A percentile compares a stretch with the other conserved stretches of the same genome.
Evolutionary conservation across 2,329 filamentous ascomycete genomes (phyloP).

Genomic region (Trichoderma breve): DNA sequence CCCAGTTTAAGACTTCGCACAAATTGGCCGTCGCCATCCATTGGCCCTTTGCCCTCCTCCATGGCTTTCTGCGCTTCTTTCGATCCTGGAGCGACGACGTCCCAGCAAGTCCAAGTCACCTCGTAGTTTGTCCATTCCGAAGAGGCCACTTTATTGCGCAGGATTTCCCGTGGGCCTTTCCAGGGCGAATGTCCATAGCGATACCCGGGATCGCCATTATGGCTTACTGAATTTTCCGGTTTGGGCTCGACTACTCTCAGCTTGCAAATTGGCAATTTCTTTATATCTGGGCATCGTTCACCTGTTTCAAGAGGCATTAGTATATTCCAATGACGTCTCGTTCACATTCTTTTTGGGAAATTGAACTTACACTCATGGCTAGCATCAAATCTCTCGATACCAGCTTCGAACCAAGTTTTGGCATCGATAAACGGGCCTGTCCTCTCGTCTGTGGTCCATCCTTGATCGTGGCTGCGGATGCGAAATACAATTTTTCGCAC

Average conservation of each 20-base stretch:
- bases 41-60: slow-evolving; percentile 47
- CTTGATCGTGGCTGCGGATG: slow-evolving; percentile 57
- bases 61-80: slow-evolving; percentile 38
- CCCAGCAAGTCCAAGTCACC: slow-evolving; percentile 54
- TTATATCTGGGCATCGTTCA: neutral
- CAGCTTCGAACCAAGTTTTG: slow-evolving; percentile 64
- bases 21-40: slow-evolving; percentile 53
- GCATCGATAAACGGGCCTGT: slow-evolving; percentile 39
- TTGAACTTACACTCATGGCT: slow-evolving; percentile 14
- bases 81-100: slow-evolving; percentile 46
- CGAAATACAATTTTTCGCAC: slow-evolving; percentile 63
- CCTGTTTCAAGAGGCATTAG: neutral
- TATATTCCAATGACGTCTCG: neutral
- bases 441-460: slow-evolving; percentile 43
- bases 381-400: slow-evolving; percentile 55
- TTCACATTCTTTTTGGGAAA: neutral
- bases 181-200: neutral
- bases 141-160: slow-evolving; percentile 45
- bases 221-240: neutral
- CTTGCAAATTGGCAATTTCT: slow-evolving; percentile 1
- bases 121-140: slow-evolving; percentile 39
- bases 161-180: slow-evolving; percentile 40
- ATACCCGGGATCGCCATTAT: neutral
- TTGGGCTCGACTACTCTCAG: slow-evolving; percentile 1
- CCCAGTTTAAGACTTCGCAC: slow-evolving; percentile 55